phyloP scores from a whole-genome alignment of 768 basidiomycete species.

The Boletus coccyginus region DNA sequence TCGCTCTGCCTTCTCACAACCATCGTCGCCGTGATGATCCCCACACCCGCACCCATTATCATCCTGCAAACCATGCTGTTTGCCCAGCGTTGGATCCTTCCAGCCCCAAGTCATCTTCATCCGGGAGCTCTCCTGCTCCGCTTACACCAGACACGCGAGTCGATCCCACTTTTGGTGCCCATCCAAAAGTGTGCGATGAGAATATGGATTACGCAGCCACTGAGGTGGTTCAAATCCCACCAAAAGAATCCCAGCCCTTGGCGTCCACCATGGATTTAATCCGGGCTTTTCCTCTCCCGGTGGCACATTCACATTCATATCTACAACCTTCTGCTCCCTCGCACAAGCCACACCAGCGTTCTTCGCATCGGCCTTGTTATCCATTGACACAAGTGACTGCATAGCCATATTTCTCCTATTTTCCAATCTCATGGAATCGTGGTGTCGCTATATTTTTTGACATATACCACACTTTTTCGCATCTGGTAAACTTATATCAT shows the following conservation, averaged over 20 bases:
- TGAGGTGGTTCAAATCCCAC: constrained; percentile 20
- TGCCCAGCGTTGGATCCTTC: constrained; percentile 47
- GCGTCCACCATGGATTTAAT: constrained; percentile 43
- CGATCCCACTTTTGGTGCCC: constrained; percentile 19
- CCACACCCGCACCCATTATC: constrained; percentile 19
- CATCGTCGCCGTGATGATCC: constrained; percentile 27
- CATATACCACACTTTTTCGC: constrained; percentile 26
- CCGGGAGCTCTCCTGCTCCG: constrained; percentile 33
- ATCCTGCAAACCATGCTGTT: constrained; percentile 13
- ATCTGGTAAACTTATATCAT: constrained; percentile 1
- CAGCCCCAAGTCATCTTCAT: constrained; percentile 38
- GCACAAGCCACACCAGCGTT: constrained; percentile 26
- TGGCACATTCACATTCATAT: constrained; percentile 28
- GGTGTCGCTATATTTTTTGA: constrained; percentile 36
- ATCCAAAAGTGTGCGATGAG: constrained; percentile 29
- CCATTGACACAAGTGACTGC: constrained; percentile 24
- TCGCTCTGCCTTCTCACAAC: constrained; percentile 25
- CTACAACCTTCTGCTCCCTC: constrained; percentile 18
- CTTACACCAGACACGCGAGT: constrained; percentile 28
- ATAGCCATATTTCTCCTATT: constrained; percentile 7
- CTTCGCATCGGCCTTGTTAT: constrained; percentile 23
- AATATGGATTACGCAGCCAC: constrained; percentile 25
- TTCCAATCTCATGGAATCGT: constrained; percentile 11
- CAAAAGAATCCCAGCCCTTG: constrained; percentile 24
- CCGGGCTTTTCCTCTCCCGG: constrained; percentile 47